A percentile compares a stretch with the other conserved stretches of the same genome.
phyloP scores from a whole-genome alignment of 164 flowering plant species.

The Magnolia changhungtana region DNA sequence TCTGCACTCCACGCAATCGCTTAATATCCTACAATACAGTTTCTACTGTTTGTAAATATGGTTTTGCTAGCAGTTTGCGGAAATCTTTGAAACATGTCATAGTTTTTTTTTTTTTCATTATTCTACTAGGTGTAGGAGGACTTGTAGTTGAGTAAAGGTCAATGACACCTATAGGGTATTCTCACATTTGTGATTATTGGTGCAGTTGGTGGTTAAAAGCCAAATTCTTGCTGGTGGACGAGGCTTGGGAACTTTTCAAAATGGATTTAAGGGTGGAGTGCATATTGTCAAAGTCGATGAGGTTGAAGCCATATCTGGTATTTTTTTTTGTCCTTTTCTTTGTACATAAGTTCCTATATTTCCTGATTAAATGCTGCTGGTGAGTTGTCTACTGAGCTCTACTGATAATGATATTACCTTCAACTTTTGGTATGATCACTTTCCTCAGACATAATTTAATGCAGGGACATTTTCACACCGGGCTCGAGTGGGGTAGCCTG shows the following conservation, averaged over 20 bases:
- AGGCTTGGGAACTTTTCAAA: slow-evolving; percentile 90
- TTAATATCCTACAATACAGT: too few relatives aligned
- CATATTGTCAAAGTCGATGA: slow-evolving; percentile 81
- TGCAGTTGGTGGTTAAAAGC: slow-evolving; percentile 94
- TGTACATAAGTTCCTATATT: neutral
- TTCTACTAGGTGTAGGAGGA: neutral
- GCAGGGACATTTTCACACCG: too few relatives aligned
- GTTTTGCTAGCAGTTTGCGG: neutral
- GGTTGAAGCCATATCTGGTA: slow-evolving; percentile 90
- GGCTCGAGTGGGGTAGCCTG: too few relatives aligned
- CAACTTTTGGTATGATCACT: too few relatives aligned
- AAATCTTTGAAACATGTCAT: neutral
- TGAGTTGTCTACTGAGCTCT: too few relatives aligned
- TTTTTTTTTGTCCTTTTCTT: neutral
- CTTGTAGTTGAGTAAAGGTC: neutral
- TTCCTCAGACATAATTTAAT: too few relatives aligned
- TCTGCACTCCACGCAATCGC: too few relatives aligned
- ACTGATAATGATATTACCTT: too few relatives aligned
- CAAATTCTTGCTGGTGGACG: slow-evolving; percentile 98
- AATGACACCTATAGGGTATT: neutral
- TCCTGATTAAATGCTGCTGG: neutral
- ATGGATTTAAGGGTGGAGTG: slow-evolving; percentile 91
- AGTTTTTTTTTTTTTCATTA: too few relatives aligned
- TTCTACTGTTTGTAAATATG: too few relatives aligned
- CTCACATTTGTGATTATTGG: neutral